A percentile compares a stretch with the other conserved stretches of the same genome.
phyloP scores from a whole-genome alignment of 805 yeast genomes.

The Ogataea chonburiensis region DNA sequence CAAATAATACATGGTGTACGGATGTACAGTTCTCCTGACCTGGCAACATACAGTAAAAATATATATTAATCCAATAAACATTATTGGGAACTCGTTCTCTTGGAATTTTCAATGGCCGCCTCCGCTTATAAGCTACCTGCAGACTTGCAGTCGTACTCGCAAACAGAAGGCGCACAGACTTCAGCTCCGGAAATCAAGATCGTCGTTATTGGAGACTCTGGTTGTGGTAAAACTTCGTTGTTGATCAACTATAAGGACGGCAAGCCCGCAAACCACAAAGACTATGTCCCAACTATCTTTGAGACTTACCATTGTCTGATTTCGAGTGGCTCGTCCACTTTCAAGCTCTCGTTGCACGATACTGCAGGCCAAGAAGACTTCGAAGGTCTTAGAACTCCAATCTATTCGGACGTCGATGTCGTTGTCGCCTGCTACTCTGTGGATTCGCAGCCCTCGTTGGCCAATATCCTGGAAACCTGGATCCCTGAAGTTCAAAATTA shows the following conservation, averaged over 20 bases:
- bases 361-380: slow-evolving; percentile 91
- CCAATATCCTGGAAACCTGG: slow-evolving; percentile 76
- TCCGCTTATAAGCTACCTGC: slow-evolving; percentile 16
- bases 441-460: slow-evolving; percentile 58
- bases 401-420: slow-evolving; percentile 74
- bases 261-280: slow-evolving; percentile 68
- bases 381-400: slow-evolving; percentile 73
- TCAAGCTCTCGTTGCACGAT: slow-evolving; percentile 40
- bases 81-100: slow-evolving; percentile 1
- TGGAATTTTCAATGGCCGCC: slow-evolving; percentile 11
- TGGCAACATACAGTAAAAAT: slow-evolving; percentile 6
- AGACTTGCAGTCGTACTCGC: slow-evolving; percentile 13
- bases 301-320: slow-evolving; percentile 58
- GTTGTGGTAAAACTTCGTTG: slow-evolving; percentile 86
- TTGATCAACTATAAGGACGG: slow-evolving; percentile 59
- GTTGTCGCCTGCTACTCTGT: slow-evolving; percentile 70
- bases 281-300: slow-evolving; percentile 64
- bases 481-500: slow-evolving; percentile 77
- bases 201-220: slow-evolving; percentile 88
- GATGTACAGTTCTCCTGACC: slow-evolving; percentile 3
- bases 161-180: slow-evolving; percentile 5
- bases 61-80: slow-evolving; percentile 2
- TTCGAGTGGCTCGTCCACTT: slow-evolving; percentile 34
- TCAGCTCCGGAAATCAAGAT: slow-evolving; percentile 22
- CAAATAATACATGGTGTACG: slow-evolving; percentile 4